Evolutionary conservation across 2,329 filamentous ascomycete genomes (phyloP).

Genomic region (Chaetomiaceae sp.): DNA sequence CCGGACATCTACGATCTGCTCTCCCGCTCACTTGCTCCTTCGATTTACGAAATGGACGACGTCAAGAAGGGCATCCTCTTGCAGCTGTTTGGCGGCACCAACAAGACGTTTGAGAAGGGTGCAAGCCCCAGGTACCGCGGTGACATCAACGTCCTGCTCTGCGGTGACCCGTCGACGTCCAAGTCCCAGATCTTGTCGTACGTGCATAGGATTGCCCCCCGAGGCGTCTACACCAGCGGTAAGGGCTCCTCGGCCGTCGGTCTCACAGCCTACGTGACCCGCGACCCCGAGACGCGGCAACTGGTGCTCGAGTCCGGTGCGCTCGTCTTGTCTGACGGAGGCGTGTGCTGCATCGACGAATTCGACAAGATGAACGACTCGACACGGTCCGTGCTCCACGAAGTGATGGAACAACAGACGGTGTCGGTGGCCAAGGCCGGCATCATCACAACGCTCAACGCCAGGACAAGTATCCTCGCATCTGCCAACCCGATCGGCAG

Average conservation of each 20-base stretch:
- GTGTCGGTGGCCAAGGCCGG: constrained; percentile 85
- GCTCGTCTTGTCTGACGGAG: constrained; percentile 73
- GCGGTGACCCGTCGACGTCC: constrained; percentile 91
- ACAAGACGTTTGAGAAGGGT: constrained; percentile 96
- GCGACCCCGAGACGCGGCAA: constrained; percentile 74
- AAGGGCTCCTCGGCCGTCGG: constrained; percentile 78
- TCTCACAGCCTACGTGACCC: constrained; percentile 76
- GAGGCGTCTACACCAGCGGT: constrained; percentile 76
- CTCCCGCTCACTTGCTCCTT: constrained; percentile 84
- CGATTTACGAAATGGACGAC: constrained; percentile 96
- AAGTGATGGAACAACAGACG: constrained; percentile 86
- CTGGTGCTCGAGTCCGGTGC: constrained; percentile 77
- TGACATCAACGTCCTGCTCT: constrained; percentile 95
- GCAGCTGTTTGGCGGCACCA: constrained; percentile 94
- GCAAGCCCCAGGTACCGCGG: constrained; percentile 93
- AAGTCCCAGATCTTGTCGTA: constrained; percentile 95
- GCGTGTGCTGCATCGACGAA: constrained; percentile 80
- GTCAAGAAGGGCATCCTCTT: constrained; percentile 98
- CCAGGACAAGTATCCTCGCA: constrained; percentile 89
- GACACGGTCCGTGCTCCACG: constrained; percentile 75
- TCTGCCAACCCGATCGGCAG: constrained; percentile 97
- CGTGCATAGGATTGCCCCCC: constrained; percentile 94
- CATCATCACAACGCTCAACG: constrained; percentile 95
- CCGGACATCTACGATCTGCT: constrained; percentile 91
- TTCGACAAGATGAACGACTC: constrained; percentile 83